A percentile compares a stretch with the other conserved stretches of the same genome.
Evolutionary conservation across 495 filamentous ascomycete species (phyloP).

Genomic region (Penicillium herquei): DNA sequence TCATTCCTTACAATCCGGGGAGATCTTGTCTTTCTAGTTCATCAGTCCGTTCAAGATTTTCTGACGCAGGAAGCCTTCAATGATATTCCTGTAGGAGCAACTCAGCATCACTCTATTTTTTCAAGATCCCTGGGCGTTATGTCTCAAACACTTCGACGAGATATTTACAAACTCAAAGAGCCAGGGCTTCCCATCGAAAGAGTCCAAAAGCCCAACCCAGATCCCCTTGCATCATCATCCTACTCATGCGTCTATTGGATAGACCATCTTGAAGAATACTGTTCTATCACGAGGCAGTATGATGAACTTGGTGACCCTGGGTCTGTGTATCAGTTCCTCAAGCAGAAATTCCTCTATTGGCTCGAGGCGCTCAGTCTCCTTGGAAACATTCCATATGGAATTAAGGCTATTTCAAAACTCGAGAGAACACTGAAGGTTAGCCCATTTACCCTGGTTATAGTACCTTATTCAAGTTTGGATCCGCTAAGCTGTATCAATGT

Average conservation of each 20-base stretch:
- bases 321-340: conserved; percentile 19
- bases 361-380: conserved; percentile 34
- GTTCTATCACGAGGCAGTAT: too few relatives aligned
- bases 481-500: not conserved
- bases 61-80: conserved; percentile 6
- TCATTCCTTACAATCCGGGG: conserved; percentile 25
- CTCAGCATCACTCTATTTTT: conserved; percentile 28
- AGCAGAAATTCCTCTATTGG: conserved; percentile 33
- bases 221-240: conserved; percentile 17
- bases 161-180: conserved; percentile 18
- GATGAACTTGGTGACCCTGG: not conserved
- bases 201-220: conserved; percentile 1
- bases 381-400: conserved; percentile 17
- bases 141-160: conserved; percentile 11
- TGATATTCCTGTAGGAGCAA: conserved; percentile 9
- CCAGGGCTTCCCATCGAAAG: conserved; percentile 7
- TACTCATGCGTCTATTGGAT: conserved; percentile 44
- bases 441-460: not conserved
- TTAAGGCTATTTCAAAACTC: conserved; percentile 9
- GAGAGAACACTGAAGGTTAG: conserved; percentile 12
- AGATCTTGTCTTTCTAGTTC: conserved; percentile 33
- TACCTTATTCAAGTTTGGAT: too few relatives aligned
- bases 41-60: conserved; percentile 46
- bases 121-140: conserved; percentile 24
- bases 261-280: conserved; percentile 28